Conservation (phyloP, 2,329 filamentous ascomycete genomes). For the Claviceps sp. region DNA sequence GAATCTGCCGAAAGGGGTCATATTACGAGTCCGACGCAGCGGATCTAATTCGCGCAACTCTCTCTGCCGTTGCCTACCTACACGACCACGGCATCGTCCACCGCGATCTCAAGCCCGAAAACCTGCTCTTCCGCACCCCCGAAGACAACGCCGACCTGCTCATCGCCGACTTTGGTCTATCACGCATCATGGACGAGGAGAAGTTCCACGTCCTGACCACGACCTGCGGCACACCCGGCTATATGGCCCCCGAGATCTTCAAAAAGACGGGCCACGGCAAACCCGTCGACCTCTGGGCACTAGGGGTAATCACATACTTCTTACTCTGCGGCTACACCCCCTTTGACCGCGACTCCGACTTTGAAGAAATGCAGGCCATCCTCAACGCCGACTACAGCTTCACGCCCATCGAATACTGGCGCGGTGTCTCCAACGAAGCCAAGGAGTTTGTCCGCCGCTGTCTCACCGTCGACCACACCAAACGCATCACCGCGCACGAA, state of each 20-base stretch:
- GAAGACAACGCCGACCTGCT: slow-evolving; percentile 95
- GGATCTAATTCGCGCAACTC: slow-evolving; percentile 83
- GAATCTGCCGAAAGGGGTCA: slow-evolving; percentile 94
- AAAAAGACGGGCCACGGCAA: slow-evolving; percentile 98
- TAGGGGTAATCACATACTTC: slow-evolving; percentile 98
- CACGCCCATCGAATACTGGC: slow-evolving; percentile 91
- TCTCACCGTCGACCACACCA: slow-evolving; percentile 75
- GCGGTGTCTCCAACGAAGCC: slow-evolving; percentile 71
- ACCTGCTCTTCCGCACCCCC: slow-evolving; percentile 88
- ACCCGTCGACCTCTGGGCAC: slow-evolving; percentile 95
- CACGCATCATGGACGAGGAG: slow-evolving; percentile 96
- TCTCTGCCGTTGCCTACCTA: slow-evolving; percentile 95
- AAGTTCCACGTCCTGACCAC: slow-evolving; percentile 96
- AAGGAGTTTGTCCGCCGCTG: slow-evolving; percentile 89
- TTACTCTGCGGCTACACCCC: slow-evolving; percentile 95
- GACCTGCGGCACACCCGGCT: slow-evolving; percentile 92
- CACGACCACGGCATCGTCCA: slow-evolving; percentile 98
- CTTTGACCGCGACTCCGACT: slow-evolving; percentile 91
- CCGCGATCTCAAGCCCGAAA: slow-evolving; percentile 94
- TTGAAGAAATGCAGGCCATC: slow-evolving; percentile 99
- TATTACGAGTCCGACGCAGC: slow-evolving; percentile 97
- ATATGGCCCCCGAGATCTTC: slow-evolving; percentile 99
- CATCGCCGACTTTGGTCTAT: slow-evolving; percentile 93
- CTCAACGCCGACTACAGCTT: slow-evolving; percentile 93
- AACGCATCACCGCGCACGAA: slow-evolving; percentile 83